These are phyloP conservation scores for Turnera subulata DNA, from an alignment of 345 rosid genomes.

Conservation along the genomic window DNA sequence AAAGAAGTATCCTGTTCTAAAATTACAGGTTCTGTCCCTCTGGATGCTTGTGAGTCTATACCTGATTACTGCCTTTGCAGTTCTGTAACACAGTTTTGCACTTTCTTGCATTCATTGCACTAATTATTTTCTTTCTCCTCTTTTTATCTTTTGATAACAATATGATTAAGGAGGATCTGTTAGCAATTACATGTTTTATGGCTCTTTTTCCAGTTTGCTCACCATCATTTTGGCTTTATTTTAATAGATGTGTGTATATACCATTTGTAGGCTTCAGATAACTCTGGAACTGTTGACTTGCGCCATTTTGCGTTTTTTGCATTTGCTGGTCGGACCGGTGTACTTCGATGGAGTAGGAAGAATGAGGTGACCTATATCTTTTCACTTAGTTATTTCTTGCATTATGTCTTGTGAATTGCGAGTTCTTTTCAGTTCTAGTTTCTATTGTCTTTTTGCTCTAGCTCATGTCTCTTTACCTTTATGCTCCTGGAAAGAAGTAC, in stretches of 20 bases:
- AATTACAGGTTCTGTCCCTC: too few species aligned
- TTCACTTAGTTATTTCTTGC: constrained; percentile 7
- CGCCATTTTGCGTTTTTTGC: constrained; percentile 94
- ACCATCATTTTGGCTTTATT: too few species aligned
- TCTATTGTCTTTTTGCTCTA: neutral
- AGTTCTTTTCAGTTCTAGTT: neutral
- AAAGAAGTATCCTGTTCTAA: too few species aligned
- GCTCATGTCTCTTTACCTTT: neutral
- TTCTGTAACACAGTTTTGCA: too few species aligned
- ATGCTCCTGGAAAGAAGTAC: neutral
- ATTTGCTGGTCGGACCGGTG: constrained; percentile 76
- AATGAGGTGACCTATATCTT: constrained; percentile 53
- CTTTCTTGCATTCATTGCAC: too few species aligned
- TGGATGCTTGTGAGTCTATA: too few species aligned
- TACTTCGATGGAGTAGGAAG: constrained; percentile 78
- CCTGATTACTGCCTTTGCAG: too few species aligned
- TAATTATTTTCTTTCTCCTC: too few species aligned
- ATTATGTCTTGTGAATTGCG: neutral
- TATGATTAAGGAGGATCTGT: neutral
- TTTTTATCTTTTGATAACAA: too few species aligned
- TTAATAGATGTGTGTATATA: neutral
- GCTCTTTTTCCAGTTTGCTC: too few species aligned
- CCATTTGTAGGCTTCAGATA: constrained; percentile 62
- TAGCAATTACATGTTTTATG: neutral
- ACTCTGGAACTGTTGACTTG: constrained; percentile 61